Conservation (phyloP, 129 eudicot species). For the Arctium minus region DNA sequence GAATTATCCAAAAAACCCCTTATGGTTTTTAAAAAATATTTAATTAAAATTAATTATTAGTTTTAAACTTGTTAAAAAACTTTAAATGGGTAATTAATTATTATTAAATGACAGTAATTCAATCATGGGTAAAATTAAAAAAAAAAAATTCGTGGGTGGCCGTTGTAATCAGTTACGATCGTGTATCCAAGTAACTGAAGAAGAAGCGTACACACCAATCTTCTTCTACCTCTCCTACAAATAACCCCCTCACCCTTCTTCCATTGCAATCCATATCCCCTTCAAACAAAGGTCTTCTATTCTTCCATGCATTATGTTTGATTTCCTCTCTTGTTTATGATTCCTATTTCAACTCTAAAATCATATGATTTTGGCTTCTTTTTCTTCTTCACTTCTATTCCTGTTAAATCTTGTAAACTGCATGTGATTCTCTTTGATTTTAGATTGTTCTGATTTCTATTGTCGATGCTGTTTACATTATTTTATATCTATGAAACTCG, state of each 20-base stretch:
- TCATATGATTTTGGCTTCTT: neutral
- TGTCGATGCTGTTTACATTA: neutral
- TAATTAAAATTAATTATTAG: neutral
- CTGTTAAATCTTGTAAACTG: neutral
- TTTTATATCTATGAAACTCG: neutral
- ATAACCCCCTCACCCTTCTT: neutral
- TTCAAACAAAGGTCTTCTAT: neutral
- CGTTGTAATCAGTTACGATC: neutral
- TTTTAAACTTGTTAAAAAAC: neutral
- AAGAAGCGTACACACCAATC: neutral
- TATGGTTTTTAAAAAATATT: neutral
- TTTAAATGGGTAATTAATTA: neutral
- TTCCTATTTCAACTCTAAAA: neutral
- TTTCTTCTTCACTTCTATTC: too few species aligned
- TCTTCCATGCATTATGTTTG: neutral
- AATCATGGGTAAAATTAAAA: neutral
- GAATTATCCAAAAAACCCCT: neutral
- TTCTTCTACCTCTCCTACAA: neutral
- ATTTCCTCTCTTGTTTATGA: neutral
- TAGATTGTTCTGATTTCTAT: too few species aligned
- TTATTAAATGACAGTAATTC: too few species aligned
- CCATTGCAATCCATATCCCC: neutral
- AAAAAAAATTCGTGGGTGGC: neutral
- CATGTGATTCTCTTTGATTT: neutral
- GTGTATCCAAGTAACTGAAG: neutral